A percentile compares a stretch with the other conserved stretches of the same genome.
Conservation (phyloP, 2,329 filamentous ascomycete species). For the Xylaria hypoxylon region DNA sequence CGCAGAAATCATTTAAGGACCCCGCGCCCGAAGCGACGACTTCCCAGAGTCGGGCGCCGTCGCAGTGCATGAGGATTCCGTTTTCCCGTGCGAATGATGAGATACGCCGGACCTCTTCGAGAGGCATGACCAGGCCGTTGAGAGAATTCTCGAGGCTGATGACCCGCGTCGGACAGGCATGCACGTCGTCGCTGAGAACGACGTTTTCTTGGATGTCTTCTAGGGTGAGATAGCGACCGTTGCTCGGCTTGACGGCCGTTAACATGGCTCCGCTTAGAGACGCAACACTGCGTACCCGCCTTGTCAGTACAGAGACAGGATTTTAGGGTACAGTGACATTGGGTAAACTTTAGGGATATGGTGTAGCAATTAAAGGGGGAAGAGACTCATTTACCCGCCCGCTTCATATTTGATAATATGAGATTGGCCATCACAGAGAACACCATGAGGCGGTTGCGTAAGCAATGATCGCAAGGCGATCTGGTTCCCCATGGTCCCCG, state of each 20-base stretch:
- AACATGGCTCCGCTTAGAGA: slow-evolving; percentile 73
- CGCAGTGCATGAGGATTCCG: slow-evolving; percentile 61
- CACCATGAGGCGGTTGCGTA: slow-evolving; percentile 74
- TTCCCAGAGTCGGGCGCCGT: slow-evolving; percentile 66
- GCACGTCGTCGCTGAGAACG: slow-evolving; percentile 56
- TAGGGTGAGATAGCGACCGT: slow-evolving; percentile 57
- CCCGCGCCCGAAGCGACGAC: slow-evolving; percentile 58
- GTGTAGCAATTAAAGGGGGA: neutral
- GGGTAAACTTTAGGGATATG: no score
- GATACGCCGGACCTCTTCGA: slow-evolving; percentile 52
- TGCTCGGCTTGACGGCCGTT: slow-evolving; percentile 56
- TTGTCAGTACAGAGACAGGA: slow-evolving; percentile 29
- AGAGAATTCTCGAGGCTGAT: slow-evolving; percentile 59
- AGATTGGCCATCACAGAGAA: slow-evolving; percentile 75
- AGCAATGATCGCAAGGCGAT: slow-evolving; percentile 78
- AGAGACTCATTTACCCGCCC: slow-evolving; percentile 53
- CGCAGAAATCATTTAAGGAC: slow-evolving; percentile 56
- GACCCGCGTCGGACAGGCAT: slow-evolving; percentile 56
- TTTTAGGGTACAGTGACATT: no score
- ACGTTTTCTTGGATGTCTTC: slow-evolving; percentile 55
- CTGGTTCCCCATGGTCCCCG: slow-evolving; percentile 86
- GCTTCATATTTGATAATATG: slow-evolving; percentile 74
- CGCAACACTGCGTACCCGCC: slow-evolving; percentile 57
- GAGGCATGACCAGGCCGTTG: slow-evolving; percentile 52
- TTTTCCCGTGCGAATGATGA: slow-evolving; percentile 51